Percentiles rank a stretch among this genome's conserved stretches.
Evolutionary conservation across 371 early-diverging fungal genomes (phyloP).

Genomic region (Syncephalis fuscata): DNA sequence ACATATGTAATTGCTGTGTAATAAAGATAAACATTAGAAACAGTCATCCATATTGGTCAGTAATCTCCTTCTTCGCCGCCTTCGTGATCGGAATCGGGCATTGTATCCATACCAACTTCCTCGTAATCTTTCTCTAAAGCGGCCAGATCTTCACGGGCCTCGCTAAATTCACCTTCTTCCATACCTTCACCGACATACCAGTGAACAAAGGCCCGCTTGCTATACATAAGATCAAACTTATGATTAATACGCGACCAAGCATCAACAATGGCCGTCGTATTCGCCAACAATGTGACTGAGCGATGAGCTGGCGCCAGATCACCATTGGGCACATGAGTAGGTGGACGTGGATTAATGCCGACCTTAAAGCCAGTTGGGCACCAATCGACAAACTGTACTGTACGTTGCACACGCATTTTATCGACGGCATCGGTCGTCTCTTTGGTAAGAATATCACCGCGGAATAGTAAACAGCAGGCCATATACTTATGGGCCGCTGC

Average conservation of each 20-base stretch:
- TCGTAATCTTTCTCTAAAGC: conserved; percentile 99
- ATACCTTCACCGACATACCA: conserved; percentile 97
- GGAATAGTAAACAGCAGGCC: conserved; percentile 90
- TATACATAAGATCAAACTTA: conserved; percentile 95
- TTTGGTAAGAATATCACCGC: conserved; percentile 73
- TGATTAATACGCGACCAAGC: conserved; percentile 34
- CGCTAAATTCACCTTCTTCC: conserved; percentile 98
- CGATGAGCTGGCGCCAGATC: conserved; percentile 86
- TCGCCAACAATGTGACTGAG: conserved; percentile 87
- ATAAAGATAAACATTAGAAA: no score
- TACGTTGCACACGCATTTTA: conserved; percentile 79
- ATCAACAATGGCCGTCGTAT: conserved; percentile 29
- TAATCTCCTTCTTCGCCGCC: conserved; percentile 12
- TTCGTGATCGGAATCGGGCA: conserved; percentile 5
- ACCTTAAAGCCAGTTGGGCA: conserved; percentile 97
- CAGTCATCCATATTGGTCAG: conserved; percentile 20
- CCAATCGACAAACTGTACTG: conserved; percentile 94
- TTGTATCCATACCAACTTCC: conserved; percentile 54
- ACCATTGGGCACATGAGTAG: conserved; percentile 81
- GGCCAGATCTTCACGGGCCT: conserved; percentile 99
- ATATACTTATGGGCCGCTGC: conserved; percentile 93
- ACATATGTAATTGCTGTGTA: no score
- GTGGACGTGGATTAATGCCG: conserved; percentile 84
- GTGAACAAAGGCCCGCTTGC: conserved; percentile 96
- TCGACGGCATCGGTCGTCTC: conserved; percentile 41